phyloP scores from a whole-genome alignment of 1,284 basidiomycete species.

The Earliella scabrosa region DNA sequence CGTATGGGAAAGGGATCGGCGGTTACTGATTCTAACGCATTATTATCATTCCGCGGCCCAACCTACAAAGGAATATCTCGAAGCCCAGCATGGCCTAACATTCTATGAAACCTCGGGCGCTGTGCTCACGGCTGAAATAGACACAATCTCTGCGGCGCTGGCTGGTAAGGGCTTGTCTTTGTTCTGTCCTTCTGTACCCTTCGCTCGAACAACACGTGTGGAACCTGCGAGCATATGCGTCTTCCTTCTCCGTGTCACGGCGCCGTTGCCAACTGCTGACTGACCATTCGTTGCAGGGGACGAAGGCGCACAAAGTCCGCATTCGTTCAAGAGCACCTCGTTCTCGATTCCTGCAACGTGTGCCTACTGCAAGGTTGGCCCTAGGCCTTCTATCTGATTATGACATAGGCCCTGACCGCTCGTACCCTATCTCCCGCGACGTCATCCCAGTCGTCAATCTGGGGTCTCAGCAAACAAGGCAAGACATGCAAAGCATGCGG shows the following conservation, averaged over 20 bases:
- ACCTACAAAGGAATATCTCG: constrained; percentile 59
- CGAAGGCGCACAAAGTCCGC: constrained; percentile 69
- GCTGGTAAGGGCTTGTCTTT: constrained; percentile 51
- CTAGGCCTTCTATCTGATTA: not conserved
- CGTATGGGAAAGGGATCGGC: constrained; percentile 17
- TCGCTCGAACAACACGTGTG: not conserved
- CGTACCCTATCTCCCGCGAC: not conserved
- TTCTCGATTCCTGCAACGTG: constrained; percentile 86
- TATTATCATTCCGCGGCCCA: not conserved
- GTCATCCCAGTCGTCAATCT: constrained; percentile 66
- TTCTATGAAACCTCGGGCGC: constrained; percentile 58
- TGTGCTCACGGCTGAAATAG: constrained; percentile 61
- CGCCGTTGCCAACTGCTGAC: not conserved
- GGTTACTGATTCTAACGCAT: not conserved
- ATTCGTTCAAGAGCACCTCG: constrained; percentile 80
- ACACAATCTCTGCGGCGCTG: constrained; percentile 63
- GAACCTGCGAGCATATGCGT: not conserved
- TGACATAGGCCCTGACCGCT: not conserved
- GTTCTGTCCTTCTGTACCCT: not conserved
- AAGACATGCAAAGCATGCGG: constrained; percentile 82
- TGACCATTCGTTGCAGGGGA: constrained; percentile 54
- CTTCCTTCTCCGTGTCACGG: not conserved
- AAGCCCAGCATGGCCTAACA: constrained; percentile 63
- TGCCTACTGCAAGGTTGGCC: constrained; percentile 75
- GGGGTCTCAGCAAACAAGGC: constrained; percentile 85